These are phyloP conservation scores for Brachypodium distachyon DNA, from an alignment of 202 grass and related monocot species.

Conservation along the genomic window DNA sequence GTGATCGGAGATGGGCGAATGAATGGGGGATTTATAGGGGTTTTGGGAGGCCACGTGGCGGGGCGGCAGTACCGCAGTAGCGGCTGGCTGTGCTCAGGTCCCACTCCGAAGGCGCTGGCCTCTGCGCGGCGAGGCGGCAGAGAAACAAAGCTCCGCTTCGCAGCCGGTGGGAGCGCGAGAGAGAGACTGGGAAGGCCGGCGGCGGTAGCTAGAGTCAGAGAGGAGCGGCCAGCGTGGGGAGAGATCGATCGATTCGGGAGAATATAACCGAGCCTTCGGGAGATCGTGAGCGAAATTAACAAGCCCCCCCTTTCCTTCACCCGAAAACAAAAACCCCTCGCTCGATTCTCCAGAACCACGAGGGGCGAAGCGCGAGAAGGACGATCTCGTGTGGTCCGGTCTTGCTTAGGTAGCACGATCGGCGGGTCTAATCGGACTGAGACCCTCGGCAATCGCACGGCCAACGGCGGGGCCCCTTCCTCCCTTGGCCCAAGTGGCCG, in stretches of 20 bases:
- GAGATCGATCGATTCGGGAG: not conserved
- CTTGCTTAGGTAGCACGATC: no score
- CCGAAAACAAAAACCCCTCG: no score
- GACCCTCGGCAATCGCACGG: no score
- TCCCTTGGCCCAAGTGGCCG: conserved; percentile 4
- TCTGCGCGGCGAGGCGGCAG: not conserved
- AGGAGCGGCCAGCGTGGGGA: not conserved
- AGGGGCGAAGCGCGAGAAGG: not conserved
- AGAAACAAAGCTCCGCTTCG: not conserved
- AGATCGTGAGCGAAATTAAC: no score
- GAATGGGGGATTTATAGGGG: conserved; percentile 16
- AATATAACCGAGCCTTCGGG: no score
- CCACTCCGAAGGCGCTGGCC: not conserved
- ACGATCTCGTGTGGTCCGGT: not conserved
- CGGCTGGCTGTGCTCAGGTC: not conserved
- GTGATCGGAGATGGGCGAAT: not conserved
- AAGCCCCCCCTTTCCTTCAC: no score
- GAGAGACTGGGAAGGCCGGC: not conserved
- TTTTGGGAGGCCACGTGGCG: not conserved
- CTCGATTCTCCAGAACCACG: not conserved
- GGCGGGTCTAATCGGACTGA: no score
- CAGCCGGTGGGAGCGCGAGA: not conserved
- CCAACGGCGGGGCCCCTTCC: not conserved
- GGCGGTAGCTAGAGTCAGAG: not conserved
- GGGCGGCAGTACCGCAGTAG: not conserved